phyloP scores from a whole-genome alignment of 768 basidiomycete species.

The Postia placenta region DNA sequence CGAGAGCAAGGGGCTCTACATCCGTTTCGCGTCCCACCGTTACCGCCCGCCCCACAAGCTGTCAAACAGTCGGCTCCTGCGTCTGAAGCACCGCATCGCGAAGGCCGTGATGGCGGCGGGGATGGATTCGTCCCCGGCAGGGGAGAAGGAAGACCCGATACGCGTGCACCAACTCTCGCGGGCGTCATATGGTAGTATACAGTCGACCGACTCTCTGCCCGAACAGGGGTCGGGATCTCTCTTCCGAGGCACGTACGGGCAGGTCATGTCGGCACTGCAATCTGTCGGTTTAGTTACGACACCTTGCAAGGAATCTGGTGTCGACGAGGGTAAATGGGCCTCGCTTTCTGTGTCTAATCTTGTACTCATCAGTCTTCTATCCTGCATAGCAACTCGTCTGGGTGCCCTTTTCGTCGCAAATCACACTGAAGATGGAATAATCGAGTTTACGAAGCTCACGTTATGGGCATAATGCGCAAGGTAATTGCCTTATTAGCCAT shows the following conservation, averaged over 20 bases:
- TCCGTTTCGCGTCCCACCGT: slow-evolving; percentile 18
- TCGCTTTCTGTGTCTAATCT: not conserved
- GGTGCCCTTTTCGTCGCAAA: slow-evolving; percentile 36
- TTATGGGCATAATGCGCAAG: slow-evolving; percentile 32
- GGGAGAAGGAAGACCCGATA: slow-evolving; percentile 13
- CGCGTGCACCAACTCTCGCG: slow-evolving; percentile 1
- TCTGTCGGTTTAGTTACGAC: slow-evolving; percentile 30
- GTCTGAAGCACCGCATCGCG: slow-evolving; percentile 31
- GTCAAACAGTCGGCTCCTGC: slow-evolving; percentile 16
- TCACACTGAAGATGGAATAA: slow-evolving; percentile 17
- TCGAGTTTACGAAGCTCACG: slow-evolving; percentile 35
- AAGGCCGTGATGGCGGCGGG: slow-evolving; percentile 33
- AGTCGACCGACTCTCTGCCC: slow-evolving; percentile 6
- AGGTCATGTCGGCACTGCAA: slow-evolving; percentile 33
- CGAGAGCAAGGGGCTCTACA: slow-evolving; percentile 16
- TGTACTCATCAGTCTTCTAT: not conserved
- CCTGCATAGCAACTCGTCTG: slow-evolving; percentile 31
- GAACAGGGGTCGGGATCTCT: slow-evolving; percentile 22
- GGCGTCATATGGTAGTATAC: slow-evolving; percentile 14
- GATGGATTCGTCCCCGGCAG: slow-evolving; percentile 30
- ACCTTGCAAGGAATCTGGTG: slow-evolving; percentile 24
- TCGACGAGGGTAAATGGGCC: slow-evolving; percentile 27
- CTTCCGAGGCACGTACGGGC: slow-evolving; percentile 39
- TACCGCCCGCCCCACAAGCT: slow-evolving; percentile 12
- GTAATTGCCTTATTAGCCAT: too few species aligned